These are phyloP conservation scores for Orbilia brochopaga DNA, from an alignment of 2,329 filamentous ascomycete species.

Conservation along the genomic window DNA sequence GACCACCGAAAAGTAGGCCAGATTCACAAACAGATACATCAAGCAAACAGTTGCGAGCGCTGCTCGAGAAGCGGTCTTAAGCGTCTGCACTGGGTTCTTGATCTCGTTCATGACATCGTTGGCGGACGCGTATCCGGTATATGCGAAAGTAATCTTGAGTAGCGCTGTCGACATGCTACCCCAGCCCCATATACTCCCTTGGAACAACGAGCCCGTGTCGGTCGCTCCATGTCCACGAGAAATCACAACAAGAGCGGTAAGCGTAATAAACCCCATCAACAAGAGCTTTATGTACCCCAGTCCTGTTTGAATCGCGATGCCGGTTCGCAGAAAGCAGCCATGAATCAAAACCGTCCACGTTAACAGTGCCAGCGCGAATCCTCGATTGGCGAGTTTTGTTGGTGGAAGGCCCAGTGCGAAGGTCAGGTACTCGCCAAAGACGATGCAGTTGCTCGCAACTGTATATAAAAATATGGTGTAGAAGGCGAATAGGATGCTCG, in stretches of 20 bases:
- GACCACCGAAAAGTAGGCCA: conserved; percentile 69
- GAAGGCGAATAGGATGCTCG: conserved; percentile 66
- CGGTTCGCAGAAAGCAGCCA: conserved; percentile 60
- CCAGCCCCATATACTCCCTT: conserved; percentile 70
- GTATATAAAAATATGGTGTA: conserved; percentile 69
- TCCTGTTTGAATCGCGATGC: conserved; percentile 67
- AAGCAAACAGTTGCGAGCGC: conserved; percentile 68
- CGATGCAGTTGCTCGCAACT: conserved; percentile 66
- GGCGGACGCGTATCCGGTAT: conserved; percentile 70
- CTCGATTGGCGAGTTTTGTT: conserved; percentile 59
- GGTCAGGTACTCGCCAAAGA: conserved; percentile 66
- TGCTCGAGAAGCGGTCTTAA: conserved; percentile 68
- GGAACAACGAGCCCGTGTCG: conserved; percentile 62
- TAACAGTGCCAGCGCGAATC: conserved; percentile 66
- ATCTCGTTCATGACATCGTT: conserved; percentile 76
- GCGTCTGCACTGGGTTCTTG: conserved; percentile 69
- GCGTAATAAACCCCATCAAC: conserved; percentile 67
- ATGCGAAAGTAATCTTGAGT: conserved; percentile 74
- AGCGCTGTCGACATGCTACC: conserved; percentile 70
- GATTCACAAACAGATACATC: conserved; percentile 71
- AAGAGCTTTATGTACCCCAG: conserved; percentile 70
- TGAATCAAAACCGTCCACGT: conserved; percentile 67
- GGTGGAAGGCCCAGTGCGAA: conserved; percentile 59
- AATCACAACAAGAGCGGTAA: conserved; percentile 68
- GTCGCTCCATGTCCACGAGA: conserved; percentile 54